Percentiles rank a stretch among this genome's conserved stretches.
phyloP scores from a whole-genome alignment of 148 eudicot genomes.

The Nepenthes gracilis region DNA sequence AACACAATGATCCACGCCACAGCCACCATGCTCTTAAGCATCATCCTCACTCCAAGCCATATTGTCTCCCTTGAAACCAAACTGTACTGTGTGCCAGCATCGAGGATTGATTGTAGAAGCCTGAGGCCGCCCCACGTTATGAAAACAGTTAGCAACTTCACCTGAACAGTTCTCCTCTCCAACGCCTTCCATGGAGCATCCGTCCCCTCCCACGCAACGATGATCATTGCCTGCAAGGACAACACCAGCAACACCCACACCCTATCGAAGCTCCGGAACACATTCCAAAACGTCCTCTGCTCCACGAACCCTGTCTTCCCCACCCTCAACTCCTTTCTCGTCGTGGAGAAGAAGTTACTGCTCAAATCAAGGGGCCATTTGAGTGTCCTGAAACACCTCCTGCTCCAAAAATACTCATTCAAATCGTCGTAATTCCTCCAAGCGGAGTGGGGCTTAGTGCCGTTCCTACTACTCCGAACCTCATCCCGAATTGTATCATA shows the following conservation, averaged over 20 bases:
- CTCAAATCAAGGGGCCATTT: slow-evolving; percentile 75
- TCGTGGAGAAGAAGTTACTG: slow-evolving; percentile 27
- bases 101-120: slow-evolving; percentile 63
- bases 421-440: slow-evolving; percentile 96
- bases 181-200: slow-evolving; percentile 48
- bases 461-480: slow-evolving; percentile 54
- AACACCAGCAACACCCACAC: slow-evolving; percentile 73
- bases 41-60: slow-evolving; percentile 78
- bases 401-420: slow-evolving; percentile 89
- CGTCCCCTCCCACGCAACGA: slow-evolving; percentile 46
- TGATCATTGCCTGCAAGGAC: slow-evolving; percentile 60
- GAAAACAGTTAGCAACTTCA: slow-evolving; percentile 63
- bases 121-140: slow-evolving; percentile 77
- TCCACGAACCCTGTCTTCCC: slow-evolving; percentile 96
- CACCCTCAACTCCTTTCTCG: slow-evolving; percentile 26
- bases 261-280: slow-evolving; percentile 83
- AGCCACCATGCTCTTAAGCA: slow-evolving; percentile 72
- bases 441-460: slow-evolving; percentile 80
- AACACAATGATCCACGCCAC: slow-evolving; percentile 69
- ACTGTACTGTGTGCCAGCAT: slow-evolving; percentile 94
- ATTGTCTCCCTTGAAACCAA: slow-evolving; percentile 50
- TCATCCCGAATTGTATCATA: slow-evolving; percentile 40
- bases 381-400: slow-evolving; percentile 52
- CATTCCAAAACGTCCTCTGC: slow-evolving; percentile 91
- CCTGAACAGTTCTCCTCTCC: slow-evolving; percentile 47